Evolutionary conservation across 257 asterid genomes (phyloP), one percentile per base, ranked within the genome.

Genomic region (Datura wrightii): DNA sequence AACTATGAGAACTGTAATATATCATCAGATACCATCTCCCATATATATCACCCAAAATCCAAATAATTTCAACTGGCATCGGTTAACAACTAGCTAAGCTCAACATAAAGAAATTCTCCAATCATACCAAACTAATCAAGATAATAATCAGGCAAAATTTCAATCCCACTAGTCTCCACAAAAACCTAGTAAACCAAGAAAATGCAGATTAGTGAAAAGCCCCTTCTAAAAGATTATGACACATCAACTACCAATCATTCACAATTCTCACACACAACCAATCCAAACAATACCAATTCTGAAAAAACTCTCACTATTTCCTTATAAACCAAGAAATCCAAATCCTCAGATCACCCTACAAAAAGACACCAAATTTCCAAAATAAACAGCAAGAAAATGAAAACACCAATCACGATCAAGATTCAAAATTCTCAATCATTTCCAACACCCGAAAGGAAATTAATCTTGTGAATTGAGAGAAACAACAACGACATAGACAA

Each of bases 301-400:
- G 72, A n/a, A 82, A 82, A 53, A 67, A n/a, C 54, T 79, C 79
- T 60, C 81, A 31, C 58, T 71, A 83, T 55, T 83, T 85, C 87
- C 54, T 14, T 9, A 42, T 52, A 79, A 63, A 16, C 50, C 50
- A 42, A 65, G 59, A 79, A 86, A 88, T 83, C 44, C 83, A 86
- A 84, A 82, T 83, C 87, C 87, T 86, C 90, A 89, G 92, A 89
- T 90, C 93, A 86, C 84, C 94, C 95, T 91, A 94, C 93, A 92
- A 88, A 87, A 80, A 63, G 74, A 82, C 86, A n/a, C 80, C 85
- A 83, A 78, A 89, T 78, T 54, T 46, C 84, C 86, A n/a, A 24
- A 81, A 86, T 87, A 53, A 82, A 83, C n/a, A 62, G 67, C 24
- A 80, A 83, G 79, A 81, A 82, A 4, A 82, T 54, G 50, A 7